Evolutionary conservation across 768 basidiomycete species (phyloP), one percentile per base, ranked within the genome.

Genomic region (Phylloporus sp.): DNA sequence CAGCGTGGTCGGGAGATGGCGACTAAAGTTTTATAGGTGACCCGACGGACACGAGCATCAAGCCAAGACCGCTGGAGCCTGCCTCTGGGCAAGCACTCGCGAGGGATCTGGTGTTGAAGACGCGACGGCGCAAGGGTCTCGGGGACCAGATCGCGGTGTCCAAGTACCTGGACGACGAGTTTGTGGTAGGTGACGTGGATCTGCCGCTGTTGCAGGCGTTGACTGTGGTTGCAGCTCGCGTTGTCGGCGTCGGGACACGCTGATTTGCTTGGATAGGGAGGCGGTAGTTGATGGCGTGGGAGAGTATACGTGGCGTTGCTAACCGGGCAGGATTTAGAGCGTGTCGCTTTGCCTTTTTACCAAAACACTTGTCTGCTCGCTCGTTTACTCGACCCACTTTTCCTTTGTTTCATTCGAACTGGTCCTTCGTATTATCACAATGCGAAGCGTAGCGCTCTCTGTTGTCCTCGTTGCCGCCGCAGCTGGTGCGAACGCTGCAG

Each of bases 61-160:
- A 95, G 69, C 82, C 97, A 46, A 80, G 94, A 49, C 96, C 96
- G 44, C 72, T 99, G 48, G 96, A 99, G 65, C 96, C 96, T 41
- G 96, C 95, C 28, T 92, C 93, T 36, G 95, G 96, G 10, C 94
- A 98, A 64, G 86, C 90, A 22, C 75, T 98, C 34, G 94, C 95
- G 37, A 71, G 95, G 53, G 95, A 99, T 69, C 77, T 99, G 34
- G 93, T 97, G 36, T 74, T 99, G 44, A 99, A 99, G 73, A 97
- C 95, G 17, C 82, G 96, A 48, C 77, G 96, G 69, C 76, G 96
- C 62, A 99, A 99, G 65, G 96, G 96, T 18, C 79, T 98, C 23
- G 92, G 92, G 21, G 95, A 98, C 67, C 90, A 92, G 69, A 95
- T 98, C 53, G 90, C 93, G 8, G 94, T 96, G 50, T 92, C 93